Evolutionary conservation across 441 rosid genomes (phyloP).

Genomic region (Geranium incanum): DNA sequence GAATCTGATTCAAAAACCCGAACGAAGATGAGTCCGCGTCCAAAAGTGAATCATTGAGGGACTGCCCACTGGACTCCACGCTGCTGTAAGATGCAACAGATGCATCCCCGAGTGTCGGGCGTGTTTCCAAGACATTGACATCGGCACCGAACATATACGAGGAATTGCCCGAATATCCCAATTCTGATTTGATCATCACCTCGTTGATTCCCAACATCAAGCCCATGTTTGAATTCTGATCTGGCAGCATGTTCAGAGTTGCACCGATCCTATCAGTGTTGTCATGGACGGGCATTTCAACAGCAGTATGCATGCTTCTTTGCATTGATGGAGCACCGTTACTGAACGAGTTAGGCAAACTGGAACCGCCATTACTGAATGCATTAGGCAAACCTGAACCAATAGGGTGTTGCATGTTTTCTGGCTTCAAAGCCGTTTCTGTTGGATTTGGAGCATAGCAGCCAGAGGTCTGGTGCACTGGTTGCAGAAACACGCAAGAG

Average conservation of each 20-base stretch:
- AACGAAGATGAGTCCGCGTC: constrained; percentile 64
- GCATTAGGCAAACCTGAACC: constrained; percentile 23
- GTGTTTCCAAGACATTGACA: constrained; percentile 55
- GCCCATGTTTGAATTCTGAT: constrained; percentile 58
- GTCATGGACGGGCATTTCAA: constrained; percentile 57
- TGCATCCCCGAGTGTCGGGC: constrained; percentile 55
- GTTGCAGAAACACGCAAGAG: constrained; percentile 15
- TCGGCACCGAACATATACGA: constrained; percentile 64
- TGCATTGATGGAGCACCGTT: constrained; percentile 63
- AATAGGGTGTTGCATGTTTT: constrained; percentile 47
- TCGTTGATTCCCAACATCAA: constrained; percentile 73
- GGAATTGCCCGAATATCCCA: constrained; percentile 56
- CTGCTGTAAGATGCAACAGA: constrained; percentile 65
- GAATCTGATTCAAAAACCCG: constrained; percentile 75
- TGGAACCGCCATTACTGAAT: background rate
- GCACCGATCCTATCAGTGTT: constrained; percentile 43
- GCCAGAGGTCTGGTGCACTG: constrained; percentile 62
- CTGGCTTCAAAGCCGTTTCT: constrained; percentile 47
- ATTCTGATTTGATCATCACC: constrained; percentile 70
- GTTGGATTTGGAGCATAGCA: constrained; percentile 50
- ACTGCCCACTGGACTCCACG: constrained; percentile 64
- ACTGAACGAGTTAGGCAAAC: constrained; percentile 43
- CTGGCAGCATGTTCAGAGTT: constrained; percentile 41
- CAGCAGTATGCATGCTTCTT: constrained; percentile 44
- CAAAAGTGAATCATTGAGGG: constrained; percentile 56